phyloP scores from a whole-genome alignment of 257 asterid genomes.

The Scutellaria minor region DNA sequence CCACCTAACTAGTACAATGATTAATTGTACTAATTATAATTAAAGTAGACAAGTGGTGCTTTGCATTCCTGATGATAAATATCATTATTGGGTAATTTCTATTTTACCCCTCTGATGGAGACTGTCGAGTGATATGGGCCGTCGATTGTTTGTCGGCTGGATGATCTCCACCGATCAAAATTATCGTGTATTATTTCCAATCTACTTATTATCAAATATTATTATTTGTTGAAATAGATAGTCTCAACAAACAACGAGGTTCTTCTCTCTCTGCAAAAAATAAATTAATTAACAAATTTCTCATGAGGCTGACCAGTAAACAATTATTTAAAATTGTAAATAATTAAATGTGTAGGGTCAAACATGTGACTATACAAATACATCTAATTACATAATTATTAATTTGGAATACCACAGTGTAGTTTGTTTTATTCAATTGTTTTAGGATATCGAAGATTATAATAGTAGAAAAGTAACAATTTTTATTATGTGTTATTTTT shows the following conservation, averaged over 20 bases:
- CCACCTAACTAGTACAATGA: constrained; percentile 24
- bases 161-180: constrained; percentile 19
- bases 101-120: constrained; percentile 16
- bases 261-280: no score
- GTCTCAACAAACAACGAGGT: constrained; percentile 14
- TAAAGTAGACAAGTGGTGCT: constrained; percentile 1
- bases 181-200: not conserved
- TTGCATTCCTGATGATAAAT: not conserved
- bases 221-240: constrained; percentile 24
- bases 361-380: not conserved
- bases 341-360: not conserved
- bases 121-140: constrained; percentile 18
- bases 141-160: constrained; percentile 36
- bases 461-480: no score
- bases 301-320: not conserved
- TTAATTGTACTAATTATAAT: constrained; percentile 20
- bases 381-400: no score
- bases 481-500: no score
- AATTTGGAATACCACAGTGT: no score
- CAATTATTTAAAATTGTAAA: not conserved
- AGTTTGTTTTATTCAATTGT: no score
- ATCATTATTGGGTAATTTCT: not conserved
- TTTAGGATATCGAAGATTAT: no score
- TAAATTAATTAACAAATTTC: no score
- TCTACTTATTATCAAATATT: not conserved